Evolutionary conservation across 106 monocot species (phyloP), one percentile per base, ranked within the genome.

Genomic region (Ottelia alismoides): DNA sequence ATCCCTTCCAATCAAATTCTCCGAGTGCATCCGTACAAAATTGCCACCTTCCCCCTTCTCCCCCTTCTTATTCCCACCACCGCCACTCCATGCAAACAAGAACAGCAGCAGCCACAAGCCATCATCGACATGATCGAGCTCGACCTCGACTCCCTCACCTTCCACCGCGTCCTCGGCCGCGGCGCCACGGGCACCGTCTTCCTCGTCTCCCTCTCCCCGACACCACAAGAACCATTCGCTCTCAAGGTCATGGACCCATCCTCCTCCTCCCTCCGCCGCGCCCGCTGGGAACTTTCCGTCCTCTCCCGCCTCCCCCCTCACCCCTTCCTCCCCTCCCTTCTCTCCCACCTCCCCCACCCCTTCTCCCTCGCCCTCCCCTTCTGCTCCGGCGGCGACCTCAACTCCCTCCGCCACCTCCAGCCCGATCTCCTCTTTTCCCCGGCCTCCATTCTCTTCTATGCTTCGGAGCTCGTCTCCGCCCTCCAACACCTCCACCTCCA

Each of bases 181-280:
- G 91, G 91, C 2, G 91, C 91, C 49, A 77, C 72, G 64, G 92
- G 93, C 63, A 87, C 87, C n/a, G 93, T 93, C 48, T 93, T 93
- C 72, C 83, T 93, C 45, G 74, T 75, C 65, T 9, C 52, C 20
- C 11, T 28, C 16, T 52, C 61, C 17, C 22, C 51, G 28, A 20
- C 45, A 16, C 28, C 27, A 6, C 61, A 53, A 7, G 52, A 31
- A 22, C 49, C 57, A 2, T 57, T 87, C 65, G 92, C 92, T 11
- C 70, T 93, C 25, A 93, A 93, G 61, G 92, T 84, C 20, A 57
- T 87, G 2, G 9, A 48, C 10, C 5, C 47, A 0, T 68, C 65
- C 21, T 62, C 69, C 31, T 70, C 70, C 63, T 44, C 70, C 22
- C 68, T 62, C 17, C 67, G 74, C 26, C 83, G 92, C 18, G 87